phyloP scores from a whole-genome alignment of 2,329 filamentous ascomycete species.

The Lachnellula suecica region DNA sequence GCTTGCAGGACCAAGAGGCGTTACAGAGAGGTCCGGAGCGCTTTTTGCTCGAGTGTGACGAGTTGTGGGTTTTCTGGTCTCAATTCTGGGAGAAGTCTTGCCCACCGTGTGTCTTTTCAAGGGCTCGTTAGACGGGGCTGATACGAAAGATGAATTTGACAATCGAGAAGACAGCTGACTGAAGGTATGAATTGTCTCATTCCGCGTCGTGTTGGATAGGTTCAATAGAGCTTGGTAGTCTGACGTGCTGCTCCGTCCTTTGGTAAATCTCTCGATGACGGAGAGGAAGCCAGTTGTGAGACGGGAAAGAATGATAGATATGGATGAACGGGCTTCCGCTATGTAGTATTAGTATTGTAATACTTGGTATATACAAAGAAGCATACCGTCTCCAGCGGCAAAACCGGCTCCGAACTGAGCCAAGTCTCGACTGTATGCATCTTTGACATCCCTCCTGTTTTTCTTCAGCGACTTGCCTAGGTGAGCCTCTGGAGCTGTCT shows the following conservation, averaged over 20 bases:
- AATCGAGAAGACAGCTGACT: constrained; percentile 42
- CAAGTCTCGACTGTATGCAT: constrained; percentile 42
- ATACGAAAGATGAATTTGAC: constrained; percentile 27
- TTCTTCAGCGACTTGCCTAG: constrained; percentile 33
- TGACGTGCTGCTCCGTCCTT: constrained; percentile 34
- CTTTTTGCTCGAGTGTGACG: constrained; percentile 20
- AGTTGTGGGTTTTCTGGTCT: constrained; percentile 3
- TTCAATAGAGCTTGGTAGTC: constrained; percentile 48
- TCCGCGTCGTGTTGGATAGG: constrained; percentile 46
- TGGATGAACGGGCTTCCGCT: constrained; percentile 29
- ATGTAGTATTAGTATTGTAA: constrained; percentile 4
- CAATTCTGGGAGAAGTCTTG: neutral
- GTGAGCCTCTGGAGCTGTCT: constrained; percentile 39
- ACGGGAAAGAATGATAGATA: constrained; percentile 40
- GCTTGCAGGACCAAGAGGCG: constrained; percentile 24
- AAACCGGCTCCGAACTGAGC: constrained; percentile 42
- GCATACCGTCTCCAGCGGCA: constrained; percentile 48
- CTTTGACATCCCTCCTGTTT: constrained; percentile 35
- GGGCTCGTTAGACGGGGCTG: constrained; percentile 3
- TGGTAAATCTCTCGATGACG: constrained; percentile 38
- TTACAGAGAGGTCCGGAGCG: constrained; percentile 18
- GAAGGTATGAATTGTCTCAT: constrained; percentile 50
- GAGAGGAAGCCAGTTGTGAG: constrained; percentile 43
- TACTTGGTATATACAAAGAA: neutral
- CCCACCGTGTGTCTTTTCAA: constrained; percentile 8